Evolutionary conservation across 768 basidiomycete species (phyloP).

Genomic region (Leccinum barrowsii): DNA sequence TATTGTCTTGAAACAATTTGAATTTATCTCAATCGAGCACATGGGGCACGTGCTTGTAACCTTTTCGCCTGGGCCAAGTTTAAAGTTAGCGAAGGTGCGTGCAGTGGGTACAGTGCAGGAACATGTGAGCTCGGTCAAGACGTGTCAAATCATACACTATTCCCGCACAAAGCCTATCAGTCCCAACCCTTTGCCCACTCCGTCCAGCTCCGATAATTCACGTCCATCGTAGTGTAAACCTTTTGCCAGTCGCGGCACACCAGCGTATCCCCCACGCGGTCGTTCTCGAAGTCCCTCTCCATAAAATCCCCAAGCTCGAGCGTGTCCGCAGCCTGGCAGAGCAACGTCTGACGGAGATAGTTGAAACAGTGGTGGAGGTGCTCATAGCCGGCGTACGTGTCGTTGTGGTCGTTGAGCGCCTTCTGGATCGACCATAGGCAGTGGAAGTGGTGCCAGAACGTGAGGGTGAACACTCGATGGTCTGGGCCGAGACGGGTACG

Average conservation of each 20-base stretch:
- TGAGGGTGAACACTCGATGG: conserved; percentile 8
- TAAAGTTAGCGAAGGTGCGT: neutral
- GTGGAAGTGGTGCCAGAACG: conserved; percentile 13
- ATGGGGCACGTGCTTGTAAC: no score
- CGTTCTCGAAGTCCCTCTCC: conserved; percentile 8
- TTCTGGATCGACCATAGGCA: conserved; percentile 14
- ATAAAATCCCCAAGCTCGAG: conserved; percentile 17
- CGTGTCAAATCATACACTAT: neutral
- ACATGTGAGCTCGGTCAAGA: neutral
- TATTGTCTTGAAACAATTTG: no score
- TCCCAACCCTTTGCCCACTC: conserved; percentile 12
- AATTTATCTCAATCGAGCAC: no score
- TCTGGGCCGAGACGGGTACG: conserved; percentile 14
- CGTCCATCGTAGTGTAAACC: conserved; percentile 3
- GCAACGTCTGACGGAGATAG: conserved; percentile 11
- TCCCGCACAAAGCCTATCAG: neutral
- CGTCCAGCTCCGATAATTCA: conserved; percentile 6
- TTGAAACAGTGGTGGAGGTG: conserved; percentile 16
- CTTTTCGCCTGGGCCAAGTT: no score
- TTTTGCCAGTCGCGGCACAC: conserved; percentile 11
- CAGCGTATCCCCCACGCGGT: conserved; percentile 13
- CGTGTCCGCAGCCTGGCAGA: conserved; percentile 14
- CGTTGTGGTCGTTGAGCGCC: conserved; percentile 10
- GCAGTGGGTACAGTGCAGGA: neutral
- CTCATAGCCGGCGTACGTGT: conserved; percentile 3